These are phyloP conservation scores for Debaryomyces psychrophilus DNA, from an alignment of 1,139 yeast genomes.

Conservation along the genomic window DNA sequence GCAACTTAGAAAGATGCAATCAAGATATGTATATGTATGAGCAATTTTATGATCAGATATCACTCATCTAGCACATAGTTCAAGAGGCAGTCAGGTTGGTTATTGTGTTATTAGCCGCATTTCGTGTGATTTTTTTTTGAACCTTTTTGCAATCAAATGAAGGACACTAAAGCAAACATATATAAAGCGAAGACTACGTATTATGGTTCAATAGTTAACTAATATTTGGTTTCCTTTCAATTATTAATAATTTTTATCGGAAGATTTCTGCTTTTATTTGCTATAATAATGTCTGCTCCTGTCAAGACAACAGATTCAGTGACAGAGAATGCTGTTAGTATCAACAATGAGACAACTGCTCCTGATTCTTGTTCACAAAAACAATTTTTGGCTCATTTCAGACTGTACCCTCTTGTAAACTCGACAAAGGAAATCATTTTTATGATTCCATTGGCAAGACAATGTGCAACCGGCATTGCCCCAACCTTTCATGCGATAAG, in stretches of 20 bases:
- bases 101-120: slow-evolving; percentile 6
- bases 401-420: slow-evolving; percentile 29
- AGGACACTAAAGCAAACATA: slow-evolving; percentile 4
- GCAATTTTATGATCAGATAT: background rate
- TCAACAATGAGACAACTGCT: slow-evolving; percentile 1
- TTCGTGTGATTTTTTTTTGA: background rate
- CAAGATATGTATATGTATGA: background rate
- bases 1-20: too few species aligned
- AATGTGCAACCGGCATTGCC: slow-evolving; percentile 16
- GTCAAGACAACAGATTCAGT: slow-evolving; percentile 4
- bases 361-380: slow-evolving; percentile 14
- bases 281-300: slow-evolving; percentile 13
- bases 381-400: slow-evolving; percentile 24
- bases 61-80: too few species aligned
- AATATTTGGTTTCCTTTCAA: background rate
- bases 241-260: background rate
- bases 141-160: slow-evolving; percentile 5
- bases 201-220: background rate
- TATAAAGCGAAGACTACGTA: background rate
- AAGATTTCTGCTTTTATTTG: slow-evolving; percentile 1
- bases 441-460: slow-evolving; percentile 25
- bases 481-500: slow-evolving; percentile 24
- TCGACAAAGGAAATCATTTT: slow-evolving; percentile 22
- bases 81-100: background rate
- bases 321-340: slow-evolving; percentile 1